Evolutionary conservation across 345 rosid genomes (phyloP).

Genomic region (Pistacia vera): DNA sequence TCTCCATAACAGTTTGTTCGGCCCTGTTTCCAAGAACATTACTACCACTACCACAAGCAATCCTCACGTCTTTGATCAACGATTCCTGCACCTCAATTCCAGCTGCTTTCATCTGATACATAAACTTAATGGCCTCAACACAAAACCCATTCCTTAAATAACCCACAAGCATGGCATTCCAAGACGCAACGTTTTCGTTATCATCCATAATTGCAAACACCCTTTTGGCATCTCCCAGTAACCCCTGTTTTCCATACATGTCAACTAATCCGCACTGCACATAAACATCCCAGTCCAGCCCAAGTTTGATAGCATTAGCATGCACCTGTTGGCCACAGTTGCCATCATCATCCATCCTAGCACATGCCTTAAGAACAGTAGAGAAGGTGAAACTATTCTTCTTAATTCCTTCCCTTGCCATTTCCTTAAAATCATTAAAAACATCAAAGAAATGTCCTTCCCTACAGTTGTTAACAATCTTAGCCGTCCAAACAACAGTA

Average conservation of each 20-base stretch:
- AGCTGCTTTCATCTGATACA: conserved; percentile 65
- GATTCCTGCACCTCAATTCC: conserved; percentile 41
- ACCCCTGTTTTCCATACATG: conserved; percentile 63
- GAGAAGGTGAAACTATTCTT: conserved; percentile 45
- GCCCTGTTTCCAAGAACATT: not conserved
- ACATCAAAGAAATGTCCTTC: conserved; percentile 45
- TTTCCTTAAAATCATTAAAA: conserved; percentile 45
- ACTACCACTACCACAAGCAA: conserved; percentile 36
- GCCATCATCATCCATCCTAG: conserved; percentile 48
- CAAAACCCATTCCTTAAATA: conserved; percentile 50
- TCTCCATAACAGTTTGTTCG: not conserved
- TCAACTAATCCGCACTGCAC: conserved; percentile 56
- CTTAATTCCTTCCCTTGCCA: conserved; percentile 48
- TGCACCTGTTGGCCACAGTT: conserved; percentile 55
- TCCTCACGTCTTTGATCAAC: conserved; percentile 37
- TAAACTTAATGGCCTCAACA: conserved; percentile 61
- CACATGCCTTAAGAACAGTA: conserved; percentile 56
- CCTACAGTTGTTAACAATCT: conserved; percentile 54
- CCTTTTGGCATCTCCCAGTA: conserved; percentile 48
- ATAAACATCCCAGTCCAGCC: conserved; percentile 44
- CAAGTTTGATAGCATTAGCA: conserved; percentile 54
- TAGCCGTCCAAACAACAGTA: conserved; percentile 53
- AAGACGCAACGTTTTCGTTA: conserved; percentile 33
- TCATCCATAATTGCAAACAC: conserved; percentile 37
- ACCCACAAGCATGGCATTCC: conserved; percentile 61